Base-by-base conservation (phyloP, 2,329 filamentous ascomycete species). In the Penicillium occitanis region DNA sequence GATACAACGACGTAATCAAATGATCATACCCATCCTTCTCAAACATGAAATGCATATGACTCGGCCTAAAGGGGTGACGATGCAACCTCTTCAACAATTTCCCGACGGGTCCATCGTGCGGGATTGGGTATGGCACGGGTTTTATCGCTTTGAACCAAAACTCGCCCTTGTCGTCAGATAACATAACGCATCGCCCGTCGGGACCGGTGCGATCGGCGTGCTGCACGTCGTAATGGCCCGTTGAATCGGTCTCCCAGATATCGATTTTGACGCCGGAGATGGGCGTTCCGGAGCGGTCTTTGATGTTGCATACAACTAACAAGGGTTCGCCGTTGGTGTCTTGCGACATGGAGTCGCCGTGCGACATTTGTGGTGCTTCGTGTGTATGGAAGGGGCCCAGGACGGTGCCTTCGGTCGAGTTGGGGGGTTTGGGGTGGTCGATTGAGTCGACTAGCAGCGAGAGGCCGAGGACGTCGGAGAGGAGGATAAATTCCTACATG, bases 81-180 rank as follows among this genome's bases (percentile, higher is more conserved):
- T 85, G 83, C 71, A 95, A 75, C 72, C 80, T 76, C 74, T 81
- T 79, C 71, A 95, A 78, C 70, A 95, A 75, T 77, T 88, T 86
- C 0, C 91, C 93, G 0, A 96, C 92, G 0, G 93, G 92, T 8
- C 91, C 91, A 77, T 96, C 92, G 71, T 91, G 84, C 1, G 92
- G 91, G 72, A 96, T 95, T 0, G 91, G 90, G 78, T 96, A 97
- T 63, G 90, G 88, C 66, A 96, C 92, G 0, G 93, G 93, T 67
- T 90, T 88, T 74, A 96, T 92, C 0, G 90, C 91, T 73, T 88
- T 89, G 81, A 96, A 96, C 88, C 90, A 96, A 75, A 96, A 95
- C 1, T 83, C 74, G 0, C 93, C 94, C 42, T 92, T 81, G 0
- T 84, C 81, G 70, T 94, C 91, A 68, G 84, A 90, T 50, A 79